Conservation (phyloP, 1,284 basidiomycete genomes). For the Cutaneotrichosporon sp. region DNA sequence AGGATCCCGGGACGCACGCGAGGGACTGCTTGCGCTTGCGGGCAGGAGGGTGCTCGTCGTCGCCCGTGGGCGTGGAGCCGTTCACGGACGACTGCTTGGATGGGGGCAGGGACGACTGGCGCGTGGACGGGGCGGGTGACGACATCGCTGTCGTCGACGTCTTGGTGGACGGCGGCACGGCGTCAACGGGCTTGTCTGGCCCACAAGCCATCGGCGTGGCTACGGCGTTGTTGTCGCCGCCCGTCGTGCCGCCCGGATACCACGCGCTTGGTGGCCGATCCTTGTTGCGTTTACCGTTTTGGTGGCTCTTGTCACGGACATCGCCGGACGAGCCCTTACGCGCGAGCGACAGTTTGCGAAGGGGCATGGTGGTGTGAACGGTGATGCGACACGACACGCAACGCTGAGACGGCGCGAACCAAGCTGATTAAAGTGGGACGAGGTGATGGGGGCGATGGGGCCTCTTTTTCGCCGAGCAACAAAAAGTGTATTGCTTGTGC, state of each 20-base stretch:
- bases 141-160: too few relatives aligned
- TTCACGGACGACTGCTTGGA: too few relatives aligned
- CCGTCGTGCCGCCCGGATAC: background rate
- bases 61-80: too few relatives aligned
- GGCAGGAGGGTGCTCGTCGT: background rate
- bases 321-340: slow-evolving; percentile 9
- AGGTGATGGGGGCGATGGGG: too few relatives aligned
- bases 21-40: slow-evolving; percentile 4
- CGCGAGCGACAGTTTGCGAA: slow-evolving; percentile 10
- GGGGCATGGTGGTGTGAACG: background rate
- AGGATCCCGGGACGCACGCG: background rate
- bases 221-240: too few relatives aligned
- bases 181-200: too few relatives aligned
- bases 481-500: too few relatives aligned
- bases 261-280: slow-evolving; percentile 2
- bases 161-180: background rate
- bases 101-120: background rate
- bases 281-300: background rate
- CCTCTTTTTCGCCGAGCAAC: too few relatives aligned
- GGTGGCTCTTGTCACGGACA: background rate
- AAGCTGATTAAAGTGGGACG: too few relatives aligned
- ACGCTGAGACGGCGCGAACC: too few relatives aligned
- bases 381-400: too few relatives aligned
- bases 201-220: too few relatives aligned
- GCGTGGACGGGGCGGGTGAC: background rate